Percentiles rank a stretch among this genome's conserved stretches.
Evolutionary conservation across 2,329 filamentous ascomycete species (phyloP).

Genomic region (Ramichloridium luteum): DNA sequence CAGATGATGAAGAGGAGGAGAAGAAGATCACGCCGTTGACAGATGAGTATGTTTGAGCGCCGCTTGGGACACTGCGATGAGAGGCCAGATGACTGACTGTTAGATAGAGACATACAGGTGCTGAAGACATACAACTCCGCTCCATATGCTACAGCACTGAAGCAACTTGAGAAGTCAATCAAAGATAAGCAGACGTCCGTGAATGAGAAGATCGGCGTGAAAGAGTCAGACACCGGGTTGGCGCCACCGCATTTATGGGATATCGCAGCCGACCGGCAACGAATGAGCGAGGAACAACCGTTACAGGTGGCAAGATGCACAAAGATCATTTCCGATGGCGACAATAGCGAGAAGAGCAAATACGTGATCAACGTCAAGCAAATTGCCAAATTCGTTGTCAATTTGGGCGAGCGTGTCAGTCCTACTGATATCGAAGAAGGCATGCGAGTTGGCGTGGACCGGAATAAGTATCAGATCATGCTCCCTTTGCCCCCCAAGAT

Average conservation of each 20-base stretch:
- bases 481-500: conserved; percentile 94
- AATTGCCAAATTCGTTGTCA: conserved; percentile 98
- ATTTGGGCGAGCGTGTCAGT: conserved; percentile 89
- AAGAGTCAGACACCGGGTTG: conserved; percentile 97
- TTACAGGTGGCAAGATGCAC: conserved; percentile 96
- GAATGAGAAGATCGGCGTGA: conserved; percentile 83
- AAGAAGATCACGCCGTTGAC: conserved; percentile 98
- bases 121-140: conserved; percentile 98
- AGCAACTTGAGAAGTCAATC: conserved; percentile 98
- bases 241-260: conserved; percentile 98
- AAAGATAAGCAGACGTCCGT: conserved; percentile 98
- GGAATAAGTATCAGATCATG: conserved; percentile 99
- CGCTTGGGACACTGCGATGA: neutral
- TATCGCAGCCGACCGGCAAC: conserved; percentile 91
- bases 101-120: conserved; percentile 84
- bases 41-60: conserved; percentile 72
- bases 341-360: conserved; percentile 95
- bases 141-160: conserved; percentile 83
- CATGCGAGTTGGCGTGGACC: conserved; percentile 94
- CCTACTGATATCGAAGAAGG: conserved; percentile 99
- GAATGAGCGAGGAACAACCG: conserved; percentile 96
- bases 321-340: conserved; percentile 96
- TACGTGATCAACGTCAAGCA: conserved; percentile 99
- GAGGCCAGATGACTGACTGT: conserved; percentile 6
- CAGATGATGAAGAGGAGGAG: conserved; percentile 92